A percentile compares a stretch with the other conserved stretches of the same genome.
Conservation (phyloP, 108 stramenopile species). For the Aurantiochytrium sp. region DNA sequence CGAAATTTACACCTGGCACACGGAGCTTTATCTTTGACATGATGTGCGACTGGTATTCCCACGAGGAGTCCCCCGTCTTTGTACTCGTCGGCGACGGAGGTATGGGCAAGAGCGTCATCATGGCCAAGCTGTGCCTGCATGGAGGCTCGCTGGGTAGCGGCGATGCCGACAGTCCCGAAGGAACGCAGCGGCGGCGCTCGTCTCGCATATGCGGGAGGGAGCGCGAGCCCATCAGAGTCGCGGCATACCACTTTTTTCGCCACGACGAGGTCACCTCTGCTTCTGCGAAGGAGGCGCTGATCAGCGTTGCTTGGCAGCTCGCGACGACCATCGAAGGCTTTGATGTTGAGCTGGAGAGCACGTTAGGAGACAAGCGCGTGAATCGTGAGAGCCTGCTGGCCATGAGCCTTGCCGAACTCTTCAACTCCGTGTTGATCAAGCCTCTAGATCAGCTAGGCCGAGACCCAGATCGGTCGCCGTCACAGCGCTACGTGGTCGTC, state of each 20-base stretch:
- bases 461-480: too few relatives aligned
- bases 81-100: background rate
- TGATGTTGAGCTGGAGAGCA: background rate
- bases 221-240: background rate
- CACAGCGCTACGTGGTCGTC: background rate
- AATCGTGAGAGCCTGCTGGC: too few relatives aligned
- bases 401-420: background rate
- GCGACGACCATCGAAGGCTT: background rate
- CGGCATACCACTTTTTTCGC: background rate
- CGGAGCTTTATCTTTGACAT: background rate
- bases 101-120: background rate
- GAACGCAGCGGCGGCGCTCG: background rate
- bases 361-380: too few relatives aligned
- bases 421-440: background rate
- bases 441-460: background rate
- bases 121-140: background rate
- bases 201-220: background rate
- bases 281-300: background rate
- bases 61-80: background rate
- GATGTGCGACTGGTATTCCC: background rate
- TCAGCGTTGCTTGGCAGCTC: background rate
- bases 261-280: background rate
- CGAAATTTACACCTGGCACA: background rate
- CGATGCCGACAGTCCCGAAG: background rate
- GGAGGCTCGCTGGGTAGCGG: background rate